Evolutionary conservation across 2,329 filamentous ascomycete genomes (phyloP), one percentile per base, ranked within the genome.

Genomic region (Fusarium azukiicola): DNA sequence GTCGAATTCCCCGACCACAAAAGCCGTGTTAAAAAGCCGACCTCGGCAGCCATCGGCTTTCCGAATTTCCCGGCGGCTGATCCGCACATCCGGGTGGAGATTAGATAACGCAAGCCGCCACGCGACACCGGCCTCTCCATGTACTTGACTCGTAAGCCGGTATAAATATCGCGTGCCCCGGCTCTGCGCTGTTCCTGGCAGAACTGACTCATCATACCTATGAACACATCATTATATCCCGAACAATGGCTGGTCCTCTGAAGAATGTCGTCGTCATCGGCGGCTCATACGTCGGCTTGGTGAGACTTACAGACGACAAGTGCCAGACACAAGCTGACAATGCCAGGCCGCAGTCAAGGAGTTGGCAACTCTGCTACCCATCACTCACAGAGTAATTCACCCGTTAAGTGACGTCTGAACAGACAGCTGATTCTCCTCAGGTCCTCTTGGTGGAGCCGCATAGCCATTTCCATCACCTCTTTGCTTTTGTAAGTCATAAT

Each of bases 381-480:
- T 78, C 1, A 81, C 81, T 23, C 79, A 83, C 7, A 63, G 81
- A 40, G 81, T 83, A 79, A 69, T 58, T 44, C 8, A 14, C 6
- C 2, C 13, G 7, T 8, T 3, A 23, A 1, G 13, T 0, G 2
- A 12, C 11, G 3, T 19, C 21, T 1, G 3, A 61, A 52, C 0
- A 6, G 13, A 12, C 8, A 6, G 7, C 50, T 73, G 13, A 71
- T 19, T n/a, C 6, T 10, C 27, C 17, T 0, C 7, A 87, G 64
- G 88, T 92, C 3, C 76, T 91, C 0, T 77, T 91, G 9, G 83
- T 92, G 40, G 91, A 92, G 76, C 90, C 88, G 68, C 90, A 91
- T 72, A 89, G 87, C 13, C 91, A 92, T 81, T 90, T 92, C 74
- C 88, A 92, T 72, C 90, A 89, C 69, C 84, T 88, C 0, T 92